Conservation (phyloP, 768 basidiomycete species). For the Galerina sulciceps region DNA sequence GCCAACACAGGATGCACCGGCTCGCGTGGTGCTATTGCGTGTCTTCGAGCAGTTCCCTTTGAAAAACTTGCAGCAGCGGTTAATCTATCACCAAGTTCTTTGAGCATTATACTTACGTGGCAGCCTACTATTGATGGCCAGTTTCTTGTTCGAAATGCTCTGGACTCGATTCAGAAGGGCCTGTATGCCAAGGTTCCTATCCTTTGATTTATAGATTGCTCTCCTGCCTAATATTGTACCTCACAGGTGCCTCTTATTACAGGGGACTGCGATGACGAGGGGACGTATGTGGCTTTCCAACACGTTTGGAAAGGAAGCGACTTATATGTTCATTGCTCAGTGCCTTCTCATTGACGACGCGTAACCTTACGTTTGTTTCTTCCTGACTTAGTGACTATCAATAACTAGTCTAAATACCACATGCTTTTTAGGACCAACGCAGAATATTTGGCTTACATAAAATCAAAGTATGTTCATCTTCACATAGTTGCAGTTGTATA, state of each 20-base stretch:
- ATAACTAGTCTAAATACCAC: background rate
- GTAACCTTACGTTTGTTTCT: conserved; percentile 15
- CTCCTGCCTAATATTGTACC: no score
- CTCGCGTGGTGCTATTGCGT: conserved; percentile 31
- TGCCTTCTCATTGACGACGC: conserved; percentile 14
- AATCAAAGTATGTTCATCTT: conserved; percentile 18
- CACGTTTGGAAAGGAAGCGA: background rate
- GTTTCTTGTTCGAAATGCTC: conserved; percentile 32
- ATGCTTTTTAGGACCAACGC: conserved; percentile 14
- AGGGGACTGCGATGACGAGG: conserved; percentile 44
- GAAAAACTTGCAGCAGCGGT: conserved; percentile 33
- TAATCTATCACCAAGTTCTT: conserved; percentile 23
- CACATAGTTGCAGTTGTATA: background rate
- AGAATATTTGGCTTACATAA: conserved; percentile 22
- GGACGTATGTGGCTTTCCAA: conserved; percentile 32
- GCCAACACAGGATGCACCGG: conserved; percentile 30
- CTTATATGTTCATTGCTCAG: conserved; percentile 4
- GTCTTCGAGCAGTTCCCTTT: conserved; percentile 37
- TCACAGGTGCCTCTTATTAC: conserved; percentile 25
- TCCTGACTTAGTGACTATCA: background rate
- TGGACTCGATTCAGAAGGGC: conserved; percentile 33
- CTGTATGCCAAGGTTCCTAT: conserved; percentile 32
- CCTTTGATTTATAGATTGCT: no score
- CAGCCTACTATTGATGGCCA: conserved; percentile 40
- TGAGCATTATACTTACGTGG: conserved; percentile 34